Conservation (phyloP, 352 stramenopile genomes). For the Phytophthora tubulina region DNA sequence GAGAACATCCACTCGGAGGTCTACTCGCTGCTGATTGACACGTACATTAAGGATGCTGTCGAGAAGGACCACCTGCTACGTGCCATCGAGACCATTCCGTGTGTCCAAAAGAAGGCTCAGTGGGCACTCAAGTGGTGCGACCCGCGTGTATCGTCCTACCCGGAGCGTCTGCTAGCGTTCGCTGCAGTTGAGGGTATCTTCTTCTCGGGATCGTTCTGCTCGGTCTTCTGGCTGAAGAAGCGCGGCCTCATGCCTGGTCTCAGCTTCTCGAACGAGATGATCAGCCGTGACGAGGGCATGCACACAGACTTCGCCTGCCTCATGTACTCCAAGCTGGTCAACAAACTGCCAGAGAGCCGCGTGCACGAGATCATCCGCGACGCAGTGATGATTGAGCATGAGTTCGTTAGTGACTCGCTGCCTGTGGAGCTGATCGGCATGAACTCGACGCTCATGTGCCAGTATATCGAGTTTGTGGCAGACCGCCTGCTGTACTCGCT, state of each 20-base stretch:
- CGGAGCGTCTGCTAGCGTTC: conserved; percentile 97
- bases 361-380: conserved; percentile 96
- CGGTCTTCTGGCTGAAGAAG: conserved; percentile 99
- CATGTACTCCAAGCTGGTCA: conserved; percentile 98
- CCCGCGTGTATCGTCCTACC: conserved; percentile 92
- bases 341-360: conserved; percentile 93
- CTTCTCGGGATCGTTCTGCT: conserved; percentile 98
- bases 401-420: conserved; percentile 98
- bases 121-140: conserved; percentile 98
- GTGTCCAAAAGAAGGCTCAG: conserved; percentile 96
- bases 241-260: conserved; percentile 98
- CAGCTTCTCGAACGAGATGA: conserved; percentile 99
- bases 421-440: conserved; percentile 99
- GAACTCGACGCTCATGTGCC: conserved; percentile 97
- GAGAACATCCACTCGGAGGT: conserved; percentile 99
- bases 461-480: conserved; percentile 99
- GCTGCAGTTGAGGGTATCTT: conserved; percentile 99
- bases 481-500: conserved; percentile 96
- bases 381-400: conserved; percentile 97
- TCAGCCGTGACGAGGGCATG: conserved; percentile 98
- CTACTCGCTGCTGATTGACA: conserved; percentile 99
- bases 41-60: conserved; percentile 96
- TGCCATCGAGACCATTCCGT: conserved; percentile 98
- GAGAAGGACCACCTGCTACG: conserved; percentile 96
- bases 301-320: conserved; percentile 99